Percentiles rank a stretch among this genome's conserved stretches.
Evolutionary conservation across 2,329 filamentous ascomycete species (phyloP).

Genomic region (Pseudonectria foliicola): DNA sequence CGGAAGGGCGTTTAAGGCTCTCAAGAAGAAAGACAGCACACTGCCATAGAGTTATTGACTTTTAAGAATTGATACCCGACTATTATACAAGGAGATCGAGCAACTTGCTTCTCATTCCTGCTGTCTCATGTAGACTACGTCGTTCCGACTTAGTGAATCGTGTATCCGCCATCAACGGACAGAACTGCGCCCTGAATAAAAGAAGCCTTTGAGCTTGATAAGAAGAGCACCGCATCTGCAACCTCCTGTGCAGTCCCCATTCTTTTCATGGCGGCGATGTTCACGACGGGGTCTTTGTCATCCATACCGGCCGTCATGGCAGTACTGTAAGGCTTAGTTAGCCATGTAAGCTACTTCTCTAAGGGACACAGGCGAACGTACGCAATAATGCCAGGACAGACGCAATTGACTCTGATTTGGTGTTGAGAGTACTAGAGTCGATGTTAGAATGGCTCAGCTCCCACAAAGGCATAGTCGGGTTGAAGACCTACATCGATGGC

Average conservation of each 20-base stretch:
- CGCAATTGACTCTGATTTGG: conserved; percentile 38
- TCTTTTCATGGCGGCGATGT: conserved; percentile 29
- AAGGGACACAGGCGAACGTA: conserved; percentile 8
- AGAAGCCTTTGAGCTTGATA: conserved; percentile 36
- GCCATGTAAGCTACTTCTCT: background rate
- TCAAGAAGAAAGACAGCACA: background rate
- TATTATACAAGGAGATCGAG: background rate
- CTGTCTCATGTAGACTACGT: too few relatives aligned
- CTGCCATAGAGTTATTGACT: background rate
- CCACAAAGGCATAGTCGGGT: too few relatives aligned
- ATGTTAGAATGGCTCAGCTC: too few relatives aligned
- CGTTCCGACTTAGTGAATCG: conserved; percentile 20
- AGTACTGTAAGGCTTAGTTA: conserved; percentile 21
- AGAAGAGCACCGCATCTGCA: conserved; percentile 38
- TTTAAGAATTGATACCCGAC: conserved; percentile 1
- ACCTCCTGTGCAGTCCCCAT: conserved; percentile 39
- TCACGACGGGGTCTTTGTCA: conserved; percentile 26
- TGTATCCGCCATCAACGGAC: conserved; percentile 39
- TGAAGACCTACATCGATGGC: conserved; percentile 33
- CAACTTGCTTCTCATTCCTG: too few relatives aligned
- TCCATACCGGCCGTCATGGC: conserved; percentile 35
- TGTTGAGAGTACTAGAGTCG: conserved; percentile 33
- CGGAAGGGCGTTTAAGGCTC: conserved; percentile 1
- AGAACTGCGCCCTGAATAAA: conserved; percentile 38
- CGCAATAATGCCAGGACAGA: conserved; percentile 40